Evolutionary conservation across 768 basidiomycete species (phyloP).

Genomic region (Tulasnella sp.): DNA sequence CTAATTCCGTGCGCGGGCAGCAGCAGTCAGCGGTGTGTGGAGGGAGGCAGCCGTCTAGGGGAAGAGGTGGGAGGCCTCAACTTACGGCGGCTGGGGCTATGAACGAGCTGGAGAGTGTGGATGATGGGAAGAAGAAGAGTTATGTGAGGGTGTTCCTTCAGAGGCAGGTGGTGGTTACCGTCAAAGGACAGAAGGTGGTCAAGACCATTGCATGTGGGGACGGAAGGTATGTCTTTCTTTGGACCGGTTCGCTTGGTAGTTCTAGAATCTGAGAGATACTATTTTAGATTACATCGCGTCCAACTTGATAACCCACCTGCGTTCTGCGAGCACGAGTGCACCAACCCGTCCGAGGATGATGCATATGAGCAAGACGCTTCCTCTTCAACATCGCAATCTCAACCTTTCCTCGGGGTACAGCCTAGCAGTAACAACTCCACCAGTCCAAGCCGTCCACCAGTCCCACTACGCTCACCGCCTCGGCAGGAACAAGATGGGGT

Average conservation of each 20-base stretch:
- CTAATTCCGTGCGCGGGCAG: background rate
- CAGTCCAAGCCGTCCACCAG: background rate
- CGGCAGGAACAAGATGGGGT: background rate
- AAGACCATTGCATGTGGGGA: constrained; percentile 21
- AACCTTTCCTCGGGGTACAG: background rate
- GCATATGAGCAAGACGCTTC: background rate
- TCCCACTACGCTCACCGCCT: background rate
- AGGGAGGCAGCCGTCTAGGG: background rate
- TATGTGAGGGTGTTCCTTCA: constrained; percentile 18
- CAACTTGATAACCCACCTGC: constrained; percentile 8
- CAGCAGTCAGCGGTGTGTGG: background rate
- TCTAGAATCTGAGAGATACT: background rate
- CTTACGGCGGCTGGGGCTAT: background rate
- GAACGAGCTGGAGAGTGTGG: background rate
- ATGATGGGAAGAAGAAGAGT: background rate
- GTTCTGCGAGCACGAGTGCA: constrained; percentile 1
- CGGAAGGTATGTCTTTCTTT: constrained; percentile 2
- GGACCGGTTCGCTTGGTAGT: too few relatives aligned
- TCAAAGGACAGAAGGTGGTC: constrained; percentile 20
- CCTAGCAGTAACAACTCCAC: background rate
- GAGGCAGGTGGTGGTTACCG: constrained; percentile 17
- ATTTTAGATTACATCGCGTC: background rate
- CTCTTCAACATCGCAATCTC: background rate
- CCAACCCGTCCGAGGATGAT: background rate
- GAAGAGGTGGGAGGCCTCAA: background rate